phyloP scores from a whole-genome alignment of 2,329 filamentous ascomycete species.

The Diplodia scrobiculata region DNA sequence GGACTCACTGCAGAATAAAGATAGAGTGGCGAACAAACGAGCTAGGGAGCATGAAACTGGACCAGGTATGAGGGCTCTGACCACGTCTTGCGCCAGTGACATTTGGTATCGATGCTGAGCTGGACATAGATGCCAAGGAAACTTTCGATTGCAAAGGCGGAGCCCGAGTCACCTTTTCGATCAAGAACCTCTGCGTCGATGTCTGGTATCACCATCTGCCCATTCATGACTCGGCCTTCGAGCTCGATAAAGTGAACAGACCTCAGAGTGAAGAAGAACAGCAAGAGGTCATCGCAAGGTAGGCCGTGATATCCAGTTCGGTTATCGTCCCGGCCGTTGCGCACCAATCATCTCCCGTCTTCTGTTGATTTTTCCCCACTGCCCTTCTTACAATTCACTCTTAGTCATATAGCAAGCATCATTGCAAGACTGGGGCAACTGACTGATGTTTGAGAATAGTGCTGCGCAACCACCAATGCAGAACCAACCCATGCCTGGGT shows the following conservation, averaged over 20 bases:
- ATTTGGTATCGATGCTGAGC: neutral
- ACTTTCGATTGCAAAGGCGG: slow-evolving; percentile 11
- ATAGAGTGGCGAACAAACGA: slow-evolving; percentile 36
- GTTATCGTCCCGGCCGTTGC: no score
- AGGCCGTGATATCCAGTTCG: neutral
- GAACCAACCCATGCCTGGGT: neutral
- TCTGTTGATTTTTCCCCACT: neutral
- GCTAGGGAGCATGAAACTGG: neutral
- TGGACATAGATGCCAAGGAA: neutral
- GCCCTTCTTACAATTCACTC: neutral
- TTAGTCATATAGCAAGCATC: neutral
- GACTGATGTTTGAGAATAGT: neutral
- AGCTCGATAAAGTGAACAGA: neutral
- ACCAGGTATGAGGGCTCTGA: neutral
- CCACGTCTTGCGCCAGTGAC: no score
- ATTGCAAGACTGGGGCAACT: neutral
- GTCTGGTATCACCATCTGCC: slow-evolving; percentile 19
- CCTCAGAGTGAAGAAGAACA: neutral
- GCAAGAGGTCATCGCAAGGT: neutral
- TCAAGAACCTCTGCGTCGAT: slow-evolving; percentile 13
- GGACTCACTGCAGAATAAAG: slow-evolving; percentile 41
- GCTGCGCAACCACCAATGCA: neutral
- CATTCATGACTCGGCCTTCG: neutral
- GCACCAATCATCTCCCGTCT: neutral
- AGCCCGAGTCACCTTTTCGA: neutral